A percentile compares a stretch with the other conserved stretches of the same genome.
These are phyloP conservation scores for Simplicillium sp. DNA, from an alignment of 2,329 filamentous ascomycete genomes.

Conservation along the genomic window DNA sequence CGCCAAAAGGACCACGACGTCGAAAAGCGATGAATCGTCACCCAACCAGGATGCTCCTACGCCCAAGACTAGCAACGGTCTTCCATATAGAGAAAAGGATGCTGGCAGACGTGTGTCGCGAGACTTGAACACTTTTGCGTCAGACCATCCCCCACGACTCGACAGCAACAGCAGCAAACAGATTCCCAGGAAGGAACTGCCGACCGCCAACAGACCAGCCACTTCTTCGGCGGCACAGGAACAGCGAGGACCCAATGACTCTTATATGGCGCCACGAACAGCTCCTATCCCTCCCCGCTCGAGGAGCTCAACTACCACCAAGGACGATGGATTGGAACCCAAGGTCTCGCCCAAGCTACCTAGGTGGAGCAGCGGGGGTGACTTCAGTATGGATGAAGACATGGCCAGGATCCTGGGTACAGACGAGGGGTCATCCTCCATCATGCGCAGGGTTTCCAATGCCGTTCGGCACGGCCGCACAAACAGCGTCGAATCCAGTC, in stretches of 20 bases:
- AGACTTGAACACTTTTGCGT: too few species aligned
- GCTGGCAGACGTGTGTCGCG: neutral
- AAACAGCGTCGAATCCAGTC: conserved; percentile 60
- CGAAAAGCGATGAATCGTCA: conserved; percentile 33
- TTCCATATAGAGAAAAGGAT: neutral
- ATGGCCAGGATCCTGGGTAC: conserved; percentile 79
- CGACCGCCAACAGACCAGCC: conserved; percentile 9
- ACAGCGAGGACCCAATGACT: conserved; percentile 27
- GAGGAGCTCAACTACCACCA: conserved; percentile 29
- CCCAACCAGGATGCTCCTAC: conserved; percentile 26
- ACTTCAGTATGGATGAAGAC: conserved; percentile 93
- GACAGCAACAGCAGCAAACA: conserved; percentile 26
- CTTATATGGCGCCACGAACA: conserved; percentile 48
- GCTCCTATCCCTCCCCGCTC: conserved; percentile 41
- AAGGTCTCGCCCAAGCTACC: conserved; percentile 58
- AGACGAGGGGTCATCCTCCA: conserved; percentile 68
- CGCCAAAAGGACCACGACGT: conserved; percentile 37
- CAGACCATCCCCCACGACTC: neutral
- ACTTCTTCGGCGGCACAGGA: conserved; percentile 12
- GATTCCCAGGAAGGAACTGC: conserved; percentile 58
- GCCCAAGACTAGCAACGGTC: conserved; percentile 23
- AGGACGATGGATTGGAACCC: conserved; percentile 27
- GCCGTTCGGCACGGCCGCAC: conserved; percentile 88
- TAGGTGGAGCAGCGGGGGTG: conserved; percentile 69
- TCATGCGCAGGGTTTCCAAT: conserved; percentile 83